Conservation (phyloP, 2,329 filamentous ascomycete species). For the Xylariaceae sp. region DNA sequence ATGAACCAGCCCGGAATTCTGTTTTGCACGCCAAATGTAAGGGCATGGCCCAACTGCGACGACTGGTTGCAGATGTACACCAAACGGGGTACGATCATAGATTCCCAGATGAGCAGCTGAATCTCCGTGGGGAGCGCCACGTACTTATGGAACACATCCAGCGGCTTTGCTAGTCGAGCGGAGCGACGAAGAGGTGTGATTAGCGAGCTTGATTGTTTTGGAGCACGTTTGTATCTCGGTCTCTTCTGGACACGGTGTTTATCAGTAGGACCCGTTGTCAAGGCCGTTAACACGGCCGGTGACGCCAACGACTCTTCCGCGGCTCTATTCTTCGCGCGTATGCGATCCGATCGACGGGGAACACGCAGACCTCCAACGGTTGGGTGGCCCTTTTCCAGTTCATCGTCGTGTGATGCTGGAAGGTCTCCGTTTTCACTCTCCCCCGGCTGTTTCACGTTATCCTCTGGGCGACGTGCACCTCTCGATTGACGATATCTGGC, state of each 20-base stretch:
- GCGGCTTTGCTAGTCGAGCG: constrained; percentile 27
- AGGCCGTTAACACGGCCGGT: not conserved
- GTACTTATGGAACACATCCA: constrained; percentile 29
- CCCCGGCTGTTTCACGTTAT: not conserved
- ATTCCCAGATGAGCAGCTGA: constrained; percentile 31
- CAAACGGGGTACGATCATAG: constrained; percentile 26
- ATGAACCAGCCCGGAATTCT: constrained; percentile 28
- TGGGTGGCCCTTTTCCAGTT: constrained; percentile 1
- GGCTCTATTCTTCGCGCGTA: constrained; percentile 9
- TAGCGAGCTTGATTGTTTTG: not conserved
- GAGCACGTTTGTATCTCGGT: not conserved
- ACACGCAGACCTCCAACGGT: constrained; percentile 9
- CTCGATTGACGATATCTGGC: too few relatives aligned
- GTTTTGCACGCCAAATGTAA: constrained; percentile 23
- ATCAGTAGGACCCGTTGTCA: not conserved
- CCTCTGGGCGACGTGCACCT: not conserved
- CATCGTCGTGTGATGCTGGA: not conserved
- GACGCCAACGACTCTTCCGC: constrained; percentile 11
- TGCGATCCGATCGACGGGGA: constrained; percentile 17
- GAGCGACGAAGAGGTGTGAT: constrained; percentile 25
- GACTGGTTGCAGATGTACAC: constrained; percentile 30
- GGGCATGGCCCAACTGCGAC: constrained; percentile 9
- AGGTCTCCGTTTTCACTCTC: not conserved
- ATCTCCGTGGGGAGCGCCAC: constrained; percentile 26
- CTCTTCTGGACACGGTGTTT: constrained; percentile 14